A percentile compares a stretch with the other conserved stretches of the same genome.
Conservation (phyloP, 1,139 yeast species). For the Kodamaea plutei region DNA sequence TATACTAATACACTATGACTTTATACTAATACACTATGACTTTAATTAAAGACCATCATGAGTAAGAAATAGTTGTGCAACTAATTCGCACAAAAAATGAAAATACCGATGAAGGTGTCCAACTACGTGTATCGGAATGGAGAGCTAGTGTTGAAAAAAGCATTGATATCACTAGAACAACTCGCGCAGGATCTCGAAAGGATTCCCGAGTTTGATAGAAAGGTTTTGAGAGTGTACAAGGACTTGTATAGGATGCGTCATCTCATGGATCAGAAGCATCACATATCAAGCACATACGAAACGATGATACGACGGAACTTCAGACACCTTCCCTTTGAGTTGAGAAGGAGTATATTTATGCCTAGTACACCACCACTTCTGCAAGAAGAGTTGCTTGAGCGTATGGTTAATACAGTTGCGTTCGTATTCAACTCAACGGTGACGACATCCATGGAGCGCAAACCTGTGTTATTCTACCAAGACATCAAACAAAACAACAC, state of each 20-base stretch:
- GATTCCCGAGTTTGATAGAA: conserved; percentile 12
- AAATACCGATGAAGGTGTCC: not conserved
- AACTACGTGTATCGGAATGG: conserved; percentile 6
- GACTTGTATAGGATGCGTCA: conserved; percentile 30
- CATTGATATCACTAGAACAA: conserved; percentile 9
- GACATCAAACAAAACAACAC: conserved; percentile 18
- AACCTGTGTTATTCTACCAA: conserved; percentile 18
- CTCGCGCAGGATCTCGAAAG: conserved; percentile 8
- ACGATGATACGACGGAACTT: conserved; percentile 26
- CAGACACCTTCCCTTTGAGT: conserved; percentile 19
- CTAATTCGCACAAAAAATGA: conserved; percentile 1
- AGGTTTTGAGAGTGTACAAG: conserved; percentile 24
- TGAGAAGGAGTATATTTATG: conserved; percentile 13
- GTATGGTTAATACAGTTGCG: conserved; percentile 32
- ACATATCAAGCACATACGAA: conserved; percentile 14
- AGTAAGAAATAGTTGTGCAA: not conserved
- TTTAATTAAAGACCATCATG: not conserved
- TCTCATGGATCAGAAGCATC: conserved; percentile 19
- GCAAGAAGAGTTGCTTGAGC: conserved; percentile 16
- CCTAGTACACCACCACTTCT: conserved; percentile 8
- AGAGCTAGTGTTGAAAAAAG: conserved; percentile 7
- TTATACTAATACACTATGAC: not conserved
- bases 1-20: not conserved
- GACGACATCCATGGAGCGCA: conserved; percentile 12
- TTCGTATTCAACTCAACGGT: conserved; percentile 41